These are phyloP conservation scores for Daldinia eschscholtzii DNA, from an alignment of 2,329 filamentous ascomycete species.

Conservation along the genomic window DNA sequence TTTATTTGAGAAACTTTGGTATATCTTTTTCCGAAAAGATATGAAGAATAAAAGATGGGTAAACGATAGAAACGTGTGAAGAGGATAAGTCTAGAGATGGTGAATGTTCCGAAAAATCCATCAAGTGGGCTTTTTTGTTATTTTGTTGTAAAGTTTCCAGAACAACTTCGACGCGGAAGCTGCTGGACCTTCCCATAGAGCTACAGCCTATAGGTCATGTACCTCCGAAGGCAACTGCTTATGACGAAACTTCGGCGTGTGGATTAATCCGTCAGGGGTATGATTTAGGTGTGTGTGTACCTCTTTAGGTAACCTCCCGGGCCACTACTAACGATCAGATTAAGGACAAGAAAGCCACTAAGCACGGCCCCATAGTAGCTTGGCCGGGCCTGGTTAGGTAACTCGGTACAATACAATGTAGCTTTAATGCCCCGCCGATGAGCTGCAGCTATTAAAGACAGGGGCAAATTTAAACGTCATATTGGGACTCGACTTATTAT, in stretches of 20 bases:
- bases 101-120: neutral
- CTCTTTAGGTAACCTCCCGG: neutral
- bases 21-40: constrained; percentile 4
- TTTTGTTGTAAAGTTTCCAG: constrained; percentile 13
- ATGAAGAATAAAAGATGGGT: neutral
- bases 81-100: neutral
- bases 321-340: neutral
- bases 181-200: constrained; percentile 33
- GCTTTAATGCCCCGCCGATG: constrained; percentile 35
- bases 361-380: neutral
- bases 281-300: neutral
- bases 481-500: constrained; percentile 12
- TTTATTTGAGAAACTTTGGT: constrained; percentile 13
- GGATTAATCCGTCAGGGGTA: constrained; percentile 34
- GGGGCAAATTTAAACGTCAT: constrained; percentile 51
- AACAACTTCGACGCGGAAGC: constrained; percentile 10
- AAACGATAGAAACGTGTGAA: neutral
- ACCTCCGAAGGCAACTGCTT: constrained; percentile 38
- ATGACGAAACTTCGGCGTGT: constrained; percentile 42
- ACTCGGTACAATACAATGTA: neutral
- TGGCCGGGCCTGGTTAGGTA: neutral
- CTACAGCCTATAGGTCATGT: constrained; percentile 10
- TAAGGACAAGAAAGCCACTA: neutral
- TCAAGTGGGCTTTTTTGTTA: constrained; percentile 2
- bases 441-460: constrained; percentile 40